phyloP scores from a whole-genome alignment of 768 basidiomycete species.

The Boletus vinaceobasis region DNA sequence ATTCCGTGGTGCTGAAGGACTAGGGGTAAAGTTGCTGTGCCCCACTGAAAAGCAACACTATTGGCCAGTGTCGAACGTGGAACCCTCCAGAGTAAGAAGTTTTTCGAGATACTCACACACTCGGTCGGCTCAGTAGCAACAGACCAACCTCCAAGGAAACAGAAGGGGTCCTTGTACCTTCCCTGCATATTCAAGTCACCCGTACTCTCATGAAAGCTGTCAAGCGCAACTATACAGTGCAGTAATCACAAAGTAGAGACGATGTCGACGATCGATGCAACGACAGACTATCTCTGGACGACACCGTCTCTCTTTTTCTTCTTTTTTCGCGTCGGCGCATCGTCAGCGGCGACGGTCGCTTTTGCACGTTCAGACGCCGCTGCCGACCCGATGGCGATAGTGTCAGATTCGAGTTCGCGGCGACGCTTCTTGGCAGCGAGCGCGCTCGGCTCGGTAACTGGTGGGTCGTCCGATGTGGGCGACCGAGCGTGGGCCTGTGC shows the following conservation, averaged over 20 bases:
- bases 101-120: too few relatives aligned
- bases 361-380: neutral
- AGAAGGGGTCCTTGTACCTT: neutral
- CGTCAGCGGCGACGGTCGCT: neutral
- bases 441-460: neutral
- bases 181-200: too few relatives aligned
- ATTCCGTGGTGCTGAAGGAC: too few relatives aligned
- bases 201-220: too few relatives aligned
- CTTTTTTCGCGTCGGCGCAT: slow-evolving; percentile 19
- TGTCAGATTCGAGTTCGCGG: slow-evolving; percentile 17
- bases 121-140: neutral
- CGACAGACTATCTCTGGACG: slow-evolving; percentile 1
- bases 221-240: too few relatives aligned
- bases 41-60: too few relatives aligned
- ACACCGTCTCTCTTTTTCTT: slow-evolving; percentile 14
- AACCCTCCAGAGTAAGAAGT: too few relatives aligned
- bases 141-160: neutral
- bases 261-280: neutral
- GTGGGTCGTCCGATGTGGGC: neutral
- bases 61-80: too few relatives aligned
- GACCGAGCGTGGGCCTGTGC: neutral
- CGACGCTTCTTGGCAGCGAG: slow-evolving; percentile 18
- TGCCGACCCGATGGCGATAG: neutral
- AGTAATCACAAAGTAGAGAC: neutral
- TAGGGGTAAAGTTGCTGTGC: too few relatives aligned